These are phyloP conservation scores for barley (Hordeum vulgare) DNA, from an alignment of 176 grass and related monocot species.

Conservation along the genomic window MorexV3_pseudomolecules_assembly NC_058521.1:50930028-50930527, in stretches of 20 bases:
- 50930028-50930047: constrained; percentile 88
- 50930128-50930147: constrained; percentile 85
- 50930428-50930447: not conserved
- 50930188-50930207: constrained; percentile 65
- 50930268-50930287: constrained; percentile 32
- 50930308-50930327: constrained; percentile 52
- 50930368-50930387: not conserved
- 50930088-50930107: constrained; percentile 48
- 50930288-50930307: constrained; percentile 39
- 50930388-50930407: not conserved
- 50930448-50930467: not conserved
- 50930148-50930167: constrained; percentile 41
- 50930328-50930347: constrained; percentile 70
- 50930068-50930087: constrained; percentile 52
- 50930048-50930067: constrained; percentile 86
- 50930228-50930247: constrained; percentile 50
- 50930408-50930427: not conserved
- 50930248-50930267: constrained; percentile 2
- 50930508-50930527: not conserved
- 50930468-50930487: not conserved
- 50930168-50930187: constrained; percentile 74
- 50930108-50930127: constrained; percentile 47
- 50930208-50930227: constrained; percentile 78
- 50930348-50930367: constrained; percentile 28
- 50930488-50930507: not conserved